Base-by-base conservation (phyloP, 2,329 filamentous ascomycete species). In the Raffaelea albimanens region DNA sequence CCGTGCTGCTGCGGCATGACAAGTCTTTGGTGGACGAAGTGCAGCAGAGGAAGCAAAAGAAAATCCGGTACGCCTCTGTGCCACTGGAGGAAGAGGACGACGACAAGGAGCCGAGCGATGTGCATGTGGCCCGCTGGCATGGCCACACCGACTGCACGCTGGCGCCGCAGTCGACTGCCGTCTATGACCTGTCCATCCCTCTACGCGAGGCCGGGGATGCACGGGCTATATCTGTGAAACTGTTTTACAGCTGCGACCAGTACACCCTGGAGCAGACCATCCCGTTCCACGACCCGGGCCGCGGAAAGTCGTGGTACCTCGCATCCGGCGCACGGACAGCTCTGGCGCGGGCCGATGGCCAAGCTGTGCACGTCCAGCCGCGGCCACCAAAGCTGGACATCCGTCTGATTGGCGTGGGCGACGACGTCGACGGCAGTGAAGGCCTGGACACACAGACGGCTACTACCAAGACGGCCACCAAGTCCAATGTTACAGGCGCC, bases 371-470 rank as follows among this genome's bases (percentile, higher is more conserved):
- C 48, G 81, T 98, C 21, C 73, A 89, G 46, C 91, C 93, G 1
- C 86, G 94, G 54, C 93, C 91, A 23, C 93, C 93, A 0, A 97
- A 96, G 64, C 80, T 98, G 69, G 82, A 87, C 56, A 78, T 98
- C 41, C 75, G 69, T 22, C 67, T 87, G 10, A 10, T 18, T 22
- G 13, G 20, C 21, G 23, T 22, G 14, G 16, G 5, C 21, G 25
- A 21, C n/a, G 7, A 19, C 7, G 20, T 9, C 5, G 11, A 19
- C 23, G 5, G 19, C 16, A 23, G 13, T 11, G 18, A 34, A n/a
- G 3, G 18, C 43, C 2, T 7, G 25, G 13, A 29, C n/a, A n/a
- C n/a, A n/a, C n/a, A n/a, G n/a, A n/a, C n/a, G n/a, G n/a, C n/a
- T n/a, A n/a, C n/a, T n/a, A n/a, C n/a, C n/a, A n/a, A n/a, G n/a